Base-by-base conservation (phyloP, 2,329 filamentous ascomycete species). In the Cercospora zeina region DNA sequence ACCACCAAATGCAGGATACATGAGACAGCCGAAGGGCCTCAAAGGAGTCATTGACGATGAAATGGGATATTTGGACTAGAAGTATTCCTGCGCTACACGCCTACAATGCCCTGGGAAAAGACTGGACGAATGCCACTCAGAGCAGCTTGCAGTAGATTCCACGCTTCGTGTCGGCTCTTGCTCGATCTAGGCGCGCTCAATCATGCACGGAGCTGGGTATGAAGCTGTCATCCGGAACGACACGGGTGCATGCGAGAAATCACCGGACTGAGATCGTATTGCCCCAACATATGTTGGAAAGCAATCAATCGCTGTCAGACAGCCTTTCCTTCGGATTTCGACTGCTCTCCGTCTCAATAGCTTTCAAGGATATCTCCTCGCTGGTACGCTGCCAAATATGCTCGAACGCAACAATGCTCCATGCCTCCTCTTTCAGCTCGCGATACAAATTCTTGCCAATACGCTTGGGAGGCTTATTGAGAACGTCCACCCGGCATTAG, bases 41-140 rank as follows among this genome's bases (percentile, higher is more conserved):
- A 78, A 77, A 30, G 78, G 78, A 49, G 79, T 85, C n/a, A 77
- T 85, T 73, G 80, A 82, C 63, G 82, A 85, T 63, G 83, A 85
- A 70, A 78, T 85, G 78, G 82, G 82, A 4, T 84, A 81, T 69
- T 72, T 83, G 68, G 82, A 83, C 70, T 84, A 53, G 49, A 10
- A n/a, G 19, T 19, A 19, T 27, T 14, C n/a, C 9, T 24, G 31
- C 31, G n/a, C 9, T 14, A 34, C n/a, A 27, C n/a, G 49, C 30
- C n/a, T 27, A 30, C 21, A 24, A 49, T 14, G 21, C 19, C 19
- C 9, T 27, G 24, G n/a, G 24, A 27, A 2, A 14, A 10, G 13
- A n/a, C 42, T 49, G 4, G 0, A 49, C 21, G 42, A 14, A 27
- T 49, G 24, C 24, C 24, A 27, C 24, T 3, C 24, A 27, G 24